These are phyloP conservation scores for Colletotrichum tropicicola DNA, from an alignment of 2,329 filamentous ascomycete genomes.

Conservation along the genomic window DNA sequence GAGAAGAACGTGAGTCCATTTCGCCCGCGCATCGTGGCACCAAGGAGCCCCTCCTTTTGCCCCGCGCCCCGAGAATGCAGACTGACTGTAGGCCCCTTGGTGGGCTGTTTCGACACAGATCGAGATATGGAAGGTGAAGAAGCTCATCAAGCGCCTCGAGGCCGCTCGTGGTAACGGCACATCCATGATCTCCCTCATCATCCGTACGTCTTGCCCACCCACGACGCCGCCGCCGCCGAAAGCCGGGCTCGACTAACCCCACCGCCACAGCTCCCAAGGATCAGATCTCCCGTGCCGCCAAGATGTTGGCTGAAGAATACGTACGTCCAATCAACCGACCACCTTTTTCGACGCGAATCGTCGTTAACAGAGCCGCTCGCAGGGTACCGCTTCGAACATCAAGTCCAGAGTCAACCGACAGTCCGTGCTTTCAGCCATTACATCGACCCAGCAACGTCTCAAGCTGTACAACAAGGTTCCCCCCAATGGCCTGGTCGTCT, in stretches of 20 bases:
- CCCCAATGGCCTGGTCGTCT: constrained; percentile 95
- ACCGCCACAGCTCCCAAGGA: constrained; percentile 88
- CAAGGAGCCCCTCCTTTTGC: constrained; percentile 27
- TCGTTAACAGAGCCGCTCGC: constrained; percentile 35
- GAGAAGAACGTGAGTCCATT: constrained; percentile 84
- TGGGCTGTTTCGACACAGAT: constrained; percentile 54
- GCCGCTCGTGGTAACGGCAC: constrained; percentile 98
- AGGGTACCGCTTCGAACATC: constrained; percentile 99
- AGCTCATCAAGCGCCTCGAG: constrained; percentile 98
- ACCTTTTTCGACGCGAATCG: constrained; percentile 16
- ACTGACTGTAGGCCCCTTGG: constrained; percentile 32
- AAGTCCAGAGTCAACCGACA: constrained; percentile 99
- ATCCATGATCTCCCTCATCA: constrained; percentile 99
- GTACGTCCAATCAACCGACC: constrained; percentile 67
- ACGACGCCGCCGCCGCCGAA: neutral
- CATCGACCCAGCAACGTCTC: constrained; percentile 97
- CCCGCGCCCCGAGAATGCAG: constrained; percentile 28
- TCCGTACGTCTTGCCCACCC: constrained; percentile 66
- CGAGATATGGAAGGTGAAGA: constrained; percentile 98
- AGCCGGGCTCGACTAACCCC: constrained; percentile 30
- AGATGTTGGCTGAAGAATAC: constrained; percentile 99
- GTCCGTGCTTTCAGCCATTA: constrained; percentile 97
- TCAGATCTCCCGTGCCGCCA: constrained; percentile 93
- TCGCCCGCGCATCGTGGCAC: constrained; percentile 10
- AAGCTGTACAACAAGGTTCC: constrained; percentile 99